A percentile compares a stretch with the other conserved stretches of the same genome.
Evolutionary conservation across 2,329 filamentous ascomycete species (phyloP).

Genomic region (Calonectria hongkongensis): DNA sequence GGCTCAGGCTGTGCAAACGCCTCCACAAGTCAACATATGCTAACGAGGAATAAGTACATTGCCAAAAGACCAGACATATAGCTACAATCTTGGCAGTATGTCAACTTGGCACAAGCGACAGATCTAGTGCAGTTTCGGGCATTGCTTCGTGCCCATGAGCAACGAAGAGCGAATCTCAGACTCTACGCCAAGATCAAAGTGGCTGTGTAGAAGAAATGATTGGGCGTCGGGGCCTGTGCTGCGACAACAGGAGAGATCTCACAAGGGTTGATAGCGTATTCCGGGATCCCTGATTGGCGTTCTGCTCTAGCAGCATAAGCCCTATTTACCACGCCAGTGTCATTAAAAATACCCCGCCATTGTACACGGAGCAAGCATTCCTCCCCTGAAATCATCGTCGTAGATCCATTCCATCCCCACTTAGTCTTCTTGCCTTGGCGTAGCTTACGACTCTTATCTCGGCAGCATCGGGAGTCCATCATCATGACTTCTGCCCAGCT

Average conservation of each 20-base stretch:
- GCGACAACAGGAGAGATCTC: too few relatives aligned
- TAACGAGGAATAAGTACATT: background rate
- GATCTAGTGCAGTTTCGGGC: background rate
- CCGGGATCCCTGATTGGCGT: background rate
- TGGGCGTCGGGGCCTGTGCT: background rate
- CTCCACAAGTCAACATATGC: background rate
- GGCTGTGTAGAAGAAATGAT: background rate
- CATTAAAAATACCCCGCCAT: background rate
- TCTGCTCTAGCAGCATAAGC: background rate
- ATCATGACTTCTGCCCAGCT: background rate
- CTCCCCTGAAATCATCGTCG: background rate
- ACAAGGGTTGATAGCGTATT: background rate
- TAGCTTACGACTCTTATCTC: background rate
- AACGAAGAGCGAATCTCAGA: background rate
- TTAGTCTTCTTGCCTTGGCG: background rate
- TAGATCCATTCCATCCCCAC: background rate
- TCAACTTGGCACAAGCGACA: background rate
- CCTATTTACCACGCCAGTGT: background rate
- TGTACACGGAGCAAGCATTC: background rate
- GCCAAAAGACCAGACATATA: background rate
- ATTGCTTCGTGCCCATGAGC: background rate
- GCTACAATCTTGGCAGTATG: background rate
- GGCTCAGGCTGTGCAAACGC: conserved; percentile 2
- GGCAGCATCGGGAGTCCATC: background rate
- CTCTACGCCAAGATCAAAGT: background rate